Conservation (phyloP, 257 asterid genomes). For the Petunia axillaris region DNA sequence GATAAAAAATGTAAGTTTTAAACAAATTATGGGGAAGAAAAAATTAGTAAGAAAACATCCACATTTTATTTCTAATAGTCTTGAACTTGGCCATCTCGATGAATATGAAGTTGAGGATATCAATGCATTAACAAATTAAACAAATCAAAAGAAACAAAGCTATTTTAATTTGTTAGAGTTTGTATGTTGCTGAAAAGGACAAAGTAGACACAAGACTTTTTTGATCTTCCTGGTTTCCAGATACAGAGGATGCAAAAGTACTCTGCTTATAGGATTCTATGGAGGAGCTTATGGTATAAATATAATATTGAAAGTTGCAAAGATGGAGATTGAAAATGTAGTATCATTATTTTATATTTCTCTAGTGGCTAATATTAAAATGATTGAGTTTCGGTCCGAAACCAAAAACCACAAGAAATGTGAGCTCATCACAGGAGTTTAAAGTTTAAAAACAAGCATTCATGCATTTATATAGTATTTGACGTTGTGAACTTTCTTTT, state of each 20-base stretch:
- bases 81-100: conserved; percentile 63
- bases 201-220: conserved; percentile 16
- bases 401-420: background rate
- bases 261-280: background rate
- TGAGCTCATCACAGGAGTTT: background rate
- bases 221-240: conserved; percentile 5
- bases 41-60: conserved; percentile 46
- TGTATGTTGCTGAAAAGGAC: conserved; percentile 20
- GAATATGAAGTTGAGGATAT: conserved; percentile 33
- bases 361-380: background rate
- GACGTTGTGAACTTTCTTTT: background rate
- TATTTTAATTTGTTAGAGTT: background rate
- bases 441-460: background rate
- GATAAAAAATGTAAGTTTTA: conserved; percentile 26
- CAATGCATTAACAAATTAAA: conserved; percentile 36
- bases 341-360: background rate
- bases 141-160: conserved; percentile 21
- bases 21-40: conserved; percentile 30
- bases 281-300: conserved; percentile 17
- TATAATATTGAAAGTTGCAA: background rate
- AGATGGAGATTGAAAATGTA: background rate
- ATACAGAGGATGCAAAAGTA: background rate
- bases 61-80: conserved; percentile 52
- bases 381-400: background rate
- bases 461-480: background rate